These are phyloP conservation scores for Orobanche coerulescens DNA, from an alignment of 257 asterid species.

Conservation along the genomic window DNA sequence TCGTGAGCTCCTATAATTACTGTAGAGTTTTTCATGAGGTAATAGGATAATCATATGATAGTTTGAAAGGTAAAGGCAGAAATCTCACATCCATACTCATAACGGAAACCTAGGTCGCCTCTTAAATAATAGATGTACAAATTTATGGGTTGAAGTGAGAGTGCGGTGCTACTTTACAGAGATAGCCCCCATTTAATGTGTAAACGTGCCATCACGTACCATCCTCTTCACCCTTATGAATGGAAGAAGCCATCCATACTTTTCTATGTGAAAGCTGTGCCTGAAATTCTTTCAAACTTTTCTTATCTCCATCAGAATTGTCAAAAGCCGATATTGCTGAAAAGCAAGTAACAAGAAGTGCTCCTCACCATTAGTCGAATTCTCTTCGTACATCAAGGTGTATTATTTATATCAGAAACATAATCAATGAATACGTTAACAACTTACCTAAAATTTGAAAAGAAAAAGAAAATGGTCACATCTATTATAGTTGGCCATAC, in stretches of 20 bases:
- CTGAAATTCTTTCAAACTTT: constrained; percentile 40
- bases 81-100: constrained; percentile 5
- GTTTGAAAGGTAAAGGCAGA: not conserved
- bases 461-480: not conserved
- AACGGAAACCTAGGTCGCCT: not conserved
- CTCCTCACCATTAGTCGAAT: not conserved
- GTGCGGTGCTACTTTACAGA: not conserved
- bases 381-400: constrained; percentile 2
- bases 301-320: constrained; percentile 30
- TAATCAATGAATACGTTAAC: not conserved
- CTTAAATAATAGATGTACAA: not conserved
- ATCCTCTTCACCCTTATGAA: constrained; percentile 82
- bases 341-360: constrained; percentile 5
- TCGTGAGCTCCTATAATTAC: constrained; percentile 68
- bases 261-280: constrained; percentile 44
- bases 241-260: constrained; percentile 96
- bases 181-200: constrained; percentile 4
- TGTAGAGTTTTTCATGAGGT: constrained; percentile 37
- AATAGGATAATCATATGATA: constrained; percentile 3
- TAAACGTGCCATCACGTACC: constrained; percentile 32
- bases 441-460: not conserved
- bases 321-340: constrained; percentile 45
- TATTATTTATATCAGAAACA: constrained; percentile 13
- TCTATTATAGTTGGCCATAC: constrained; percentile 34
- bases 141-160: not conserved